These are phyloP conservation scores for Coleophoma cylindrospora DNA, from an alignment of 2,329 filamentous ascomycete species.

Conservation along the genomic window DNA sequence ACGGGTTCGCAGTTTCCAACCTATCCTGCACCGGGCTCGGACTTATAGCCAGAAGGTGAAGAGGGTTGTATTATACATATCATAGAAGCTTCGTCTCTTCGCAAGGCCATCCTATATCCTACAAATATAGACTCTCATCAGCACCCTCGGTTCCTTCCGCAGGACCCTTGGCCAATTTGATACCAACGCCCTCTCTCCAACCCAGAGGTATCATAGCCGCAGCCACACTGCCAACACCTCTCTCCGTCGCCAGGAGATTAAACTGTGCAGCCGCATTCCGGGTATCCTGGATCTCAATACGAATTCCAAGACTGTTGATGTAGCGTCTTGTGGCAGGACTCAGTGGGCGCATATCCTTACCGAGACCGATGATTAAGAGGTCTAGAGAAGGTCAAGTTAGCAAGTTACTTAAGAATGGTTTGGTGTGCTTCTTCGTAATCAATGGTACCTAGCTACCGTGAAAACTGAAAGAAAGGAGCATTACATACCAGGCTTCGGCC, in stretches of 20 bases:
- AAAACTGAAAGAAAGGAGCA: background rate
- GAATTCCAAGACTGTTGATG: constrained; percentile 74
- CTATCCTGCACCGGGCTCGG: too few species aligned
- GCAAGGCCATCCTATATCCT: too few species aligned
- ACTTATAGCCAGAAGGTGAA: too few species aligned
- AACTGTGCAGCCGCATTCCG: constrained; percentile 92
- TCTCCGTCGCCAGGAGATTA: constrained; percentile 90
- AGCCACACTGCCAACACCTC: constrained; percentile 79
- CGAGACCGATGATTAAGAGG: constrained; percentile 83
- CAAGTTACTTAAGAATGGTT: too few species aligned
- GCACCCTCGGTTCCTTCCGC: too few species aligned
- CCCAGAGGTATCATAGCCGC: constrained; percentile 84
- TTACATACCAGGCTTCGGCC: constrained; percentile 79
- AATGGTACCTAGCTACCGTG: too few species aligned
- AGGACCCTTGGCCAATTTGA: background rate
- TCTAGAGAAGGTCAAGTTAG: constrained; percentile 44
- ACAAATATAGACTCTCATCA: too few species aligned
- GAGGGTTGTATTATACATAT: too few species aligned
- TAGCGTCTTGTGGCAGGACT: constrained; percentile 67
- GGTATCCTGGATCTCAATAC: constrained; percentile 86
- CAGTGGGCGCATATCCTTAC: constrained; percentile 68
- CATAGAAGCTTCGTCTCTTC: too few species aligned
- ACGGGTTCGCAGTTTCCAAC: too few species aligned
- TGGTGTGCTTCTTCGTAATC: too few species aligned
- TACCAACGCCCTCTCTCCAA: constrained; percentile 56